Percentiles rank a stretch among this genome's conserved stretches.
These are phyloP conservation scores for Cicer chorassanicum DNA, from an alignment of 306 rosid species.

Conservation along the genomic window DNA sequence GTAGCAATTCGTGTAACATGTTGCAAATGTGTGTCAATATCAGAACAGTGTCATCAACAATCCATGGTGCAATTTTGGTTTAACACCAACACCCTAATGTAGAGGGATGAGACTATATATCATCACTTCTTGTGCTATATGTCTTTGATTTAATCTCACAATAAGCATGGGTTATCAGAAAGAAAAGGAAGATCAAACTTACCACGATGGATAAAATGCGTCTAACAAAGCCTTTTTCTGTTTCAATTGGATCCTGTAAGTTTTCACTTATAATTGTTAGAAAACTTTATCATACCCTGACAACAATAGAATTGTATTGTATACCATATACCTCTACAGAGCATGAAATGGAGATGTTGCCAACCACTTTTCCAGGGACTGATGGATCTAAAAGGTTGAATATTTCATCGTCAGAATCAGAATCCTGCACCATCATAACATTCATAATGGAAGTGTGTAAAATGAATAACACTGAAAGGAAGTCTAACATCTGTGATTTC, in stretches of 20 bases:
- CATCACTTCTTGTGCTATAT: conserved; percentile 4
- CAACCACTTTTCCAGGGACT: conserved; percentile 66
- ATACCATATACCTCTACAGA: conserved; percentile 70
- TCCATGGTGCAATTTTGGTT: conserved; percentile 17
- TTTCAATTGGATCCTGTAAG: conserved; percentile 88
- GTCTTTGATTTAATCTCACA: conserved; percentile 34
- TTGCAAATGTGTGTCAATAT: conserved; percentile 27
- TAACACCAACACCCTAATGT: conserved; percentile 16
- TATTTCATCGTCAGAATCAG: conserved; percentile 58
- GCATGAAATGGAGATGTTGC: conserved; percentile 75
- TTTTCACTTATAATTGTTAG: conserved; percentile 44
- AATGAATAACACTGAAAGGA: conserved; percentile 26
- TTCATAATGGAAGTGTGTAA: conserved; percentile 35
- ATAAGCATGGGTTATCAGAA: conserved; percentile 38
- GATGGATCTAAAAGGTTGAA: conserved; percentile 82
- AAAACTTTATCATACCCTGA: conserved; percentile 33
- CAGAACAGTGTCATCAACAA: conserved; percentile 29
- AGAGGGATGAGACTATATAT: conserved; percentile 23
- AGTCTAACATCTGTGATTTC: conserved; percentile 15
- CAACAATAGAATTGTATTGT: conserved; percentile 33
- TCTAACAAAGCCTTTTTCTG: conserved; percentile 80
- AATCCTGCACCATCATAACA: conserved; percentile 60
- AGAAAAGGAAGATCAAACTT: conserved; percentile 52
- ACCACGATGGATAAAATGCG: conserved; percentile 95
- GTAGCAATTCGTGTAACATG: conserved; percentile 36